phyloP scores from a whole-genome alignment of 352 stramenopile genomes.

The Pilasporangium apinafurcum region DNA sequence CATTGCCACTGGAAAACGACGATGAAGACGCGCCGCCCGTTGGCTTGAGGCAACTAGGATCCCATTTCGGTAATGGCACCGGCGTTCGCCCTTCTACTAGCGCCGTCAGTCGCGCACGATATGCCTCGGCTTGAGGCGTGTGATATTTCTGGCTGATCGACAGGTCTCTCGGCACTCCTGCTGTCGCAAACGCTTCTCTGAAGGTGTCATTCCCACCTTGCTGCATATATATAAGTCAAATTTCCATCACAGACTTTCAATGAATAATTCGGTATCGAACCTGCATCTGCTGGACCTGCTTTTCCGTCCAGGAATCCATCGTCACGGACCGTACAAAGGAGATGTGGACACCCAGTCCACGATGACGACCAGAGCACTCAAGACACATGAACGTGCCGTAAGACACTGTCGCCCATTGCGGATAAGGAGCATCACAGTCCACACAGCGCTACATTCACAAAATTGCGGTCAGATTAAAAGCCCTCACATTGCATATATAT shows the following conservation, averaged over 20 bases:
- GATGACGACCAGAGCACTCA: slow-evolving; percentile 91
- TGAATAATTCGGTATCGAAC: slow-evolving; percentile 15
- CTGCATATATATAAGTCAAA: slow-evolving; percentile 4
- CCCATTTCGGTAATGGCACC: slow-evolving; percentile 55
- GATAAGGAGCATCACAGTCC: slow-evolving; percentile 92
- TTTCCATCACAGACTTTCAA: background rate
- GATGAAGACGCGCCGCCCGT: slow-evolving; percentile 4
- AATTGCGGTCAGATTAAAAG: too few relatives aligned
- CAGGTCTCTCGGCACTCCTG: slow-evolving; percentile 63
- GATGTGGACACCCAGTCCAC: slow-evolving; percentile 89
- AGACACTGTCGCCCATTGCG: slow-evolving; percentile 91
- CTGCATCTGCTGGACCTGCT: slow-evolving; percentile 84
- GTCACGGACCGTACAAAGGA: slow-evolving; percentile 89
- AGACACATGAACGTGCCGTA: slow-evolving; percentile 96
- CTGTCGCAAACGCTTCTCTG: slow-evolving; percentile 45
- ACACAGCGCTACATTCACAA: slow-evolving; percentile 75
- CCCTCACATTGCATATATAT: too few relatives aligned
- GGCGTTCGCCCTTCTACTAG: slow-evolving; percentile 54
- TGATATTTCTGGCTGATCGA: slow-evolving; percentile 84
- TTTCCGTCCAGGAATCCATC: slow-evolving; percentile 87
- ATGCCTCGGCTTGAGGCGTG: slow-evolving; percentile 72
- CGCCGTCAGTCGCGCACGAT: slow-evolving; percentile 49
- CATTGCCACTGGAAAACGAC: slow-evolving; percentile 27
- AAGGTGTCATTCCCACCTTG: slow-evolving; percentile 74
- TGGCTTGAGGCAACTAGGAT: slow-evolving; percentile 33